phyloP scores from a whole-genome alignment of 306 rosid genomes.

The Oxytropis ochrocephala region DNA sequence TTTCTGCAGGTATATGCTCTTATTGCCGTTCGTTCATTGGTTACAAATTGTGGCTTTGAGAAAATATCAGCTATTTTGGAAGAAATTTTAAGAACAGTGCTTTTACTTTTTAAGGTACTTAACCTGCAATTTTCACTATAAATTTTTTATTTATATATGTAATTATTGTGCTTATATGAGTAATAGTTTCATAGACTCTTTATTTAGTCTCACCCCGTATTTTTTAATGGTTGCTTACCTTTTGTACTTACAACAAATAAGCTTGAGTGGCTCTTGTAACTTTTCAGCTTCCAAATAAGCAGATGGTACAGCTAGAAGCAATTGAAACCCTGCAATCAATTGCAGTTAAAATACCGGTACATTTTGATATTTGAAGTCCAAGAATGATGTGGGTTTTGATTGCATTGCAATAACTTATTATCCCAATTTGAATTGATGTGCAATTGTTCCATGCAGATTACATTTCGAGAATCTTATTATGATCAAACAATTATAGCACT shows the following conservation, averaged over 20 bases:
- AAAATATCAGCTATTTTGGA: not conserved
- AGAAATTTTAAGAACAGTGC: not conserved
- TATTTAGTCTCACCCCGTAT: too few species aligned
- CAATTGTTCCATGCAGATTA: slow-evolving; percentile 7
- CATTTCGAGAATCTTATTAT: not conserved
- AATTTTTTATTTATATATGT: not conserved
- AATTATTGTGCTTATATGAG: not conserved
- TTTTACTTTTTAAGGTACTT: slow-evolving; percentile 18
- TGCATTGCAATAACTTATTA: not conserved
- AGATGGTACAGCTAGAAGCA: not conserved
- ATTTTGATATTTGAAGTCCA: not conserved
- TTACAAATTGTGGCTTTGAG: not conserved
- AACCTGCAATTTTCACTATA: not conserved
- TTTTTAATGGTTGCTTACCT: not conserved
- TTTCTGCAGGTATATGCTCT: slow-evolving; percentile 4
- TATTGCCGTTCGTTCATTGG: not conserved
- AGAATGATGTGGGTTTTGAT: not conserved
- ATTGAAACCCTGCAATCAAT: not conserved
- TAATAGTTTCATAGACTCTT: too few species aligned
- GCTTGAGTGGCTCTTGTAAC: not conserved
- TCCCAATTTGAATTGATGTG: not conserved
- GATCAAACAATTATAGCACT: not conserved
- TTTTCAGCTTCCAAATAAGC: not conserved
- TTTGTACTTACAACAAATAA: not conserved
- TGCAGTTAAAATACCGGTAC: slow-evolving; percentile 14